A percentile compares a stretch with the other conserved stretches of the same genome.
These are phyloP conservation scores for Naganishia cerealis DNA, from an alignment of 1,284 basidiomycete genomes.

Conservation along the genomic window DNA sequence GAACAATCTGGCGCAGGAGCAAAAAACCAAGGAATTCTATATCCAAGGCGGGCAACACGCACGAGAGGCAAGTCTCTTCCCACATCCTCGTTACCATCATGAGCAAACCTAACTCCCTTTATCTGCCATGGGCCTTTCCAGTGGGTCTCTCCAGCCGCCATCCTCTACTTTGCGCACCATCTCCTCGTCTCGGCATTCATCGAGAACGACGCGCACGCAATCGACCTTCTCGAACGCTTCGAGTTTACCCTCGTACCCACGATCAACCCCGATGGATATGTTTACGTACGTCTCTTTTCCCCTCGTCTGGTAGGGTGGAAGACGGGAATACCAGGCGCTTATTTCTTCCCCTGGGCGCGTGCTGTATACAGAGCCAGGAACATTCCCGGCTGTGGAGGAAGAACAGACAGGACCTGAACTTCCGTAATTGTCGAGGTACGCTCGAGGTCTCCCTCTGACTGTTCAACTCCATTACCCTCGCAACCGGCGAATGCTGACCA, in stretches of 20 bases:
- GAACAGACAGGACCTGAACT: conserved; percentile 63
- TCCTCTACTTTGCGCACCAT: conserved; percentile 71
- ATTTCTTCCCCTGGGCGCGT: neutral
- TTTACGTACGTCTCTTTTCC: conserved; percentile 53
- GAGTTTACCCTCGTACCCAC: conserved; percentile 75
- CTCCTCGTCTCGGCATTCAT: conserved; percentile 60
- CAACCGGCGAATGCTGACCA: neutral
- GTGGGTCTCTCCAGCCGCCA: conserved; percentile 77
- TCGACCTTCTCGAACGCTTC: conserved; percentile 61
- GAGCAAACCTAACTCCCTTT: conserved; percentile 2
- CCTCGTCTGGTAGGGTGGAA: neutral
- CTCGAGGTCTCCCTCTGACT: neutral
- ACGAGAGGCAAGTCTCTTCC: conserved; percentile 62
- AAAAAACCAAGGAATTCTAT: conserved; percentile 59
- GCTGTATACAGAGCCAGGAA: conserved; percentile 55
- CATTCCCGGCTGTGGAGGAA: conserved; percentile 78
- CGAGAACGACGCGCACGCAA: conserved; percentile 55
- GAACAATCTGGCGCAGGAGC: conserved; percentile 31
- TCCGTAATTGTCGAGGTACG: conserved; percentile 29
- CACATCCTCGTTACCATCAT: neutral
- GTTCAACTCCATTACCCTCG: neutral
- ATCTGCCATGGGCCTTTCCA: conserved; percentile 43
- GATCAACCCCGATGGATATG: conserved; percentile 82
- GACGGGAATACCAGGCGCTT: neutral
- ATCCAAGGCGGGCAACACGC: conserved; percentile 75